Conservation (phyloP, 2,329 filamentous ascomycete species). For the Harringtonia aguacate region DNA sequence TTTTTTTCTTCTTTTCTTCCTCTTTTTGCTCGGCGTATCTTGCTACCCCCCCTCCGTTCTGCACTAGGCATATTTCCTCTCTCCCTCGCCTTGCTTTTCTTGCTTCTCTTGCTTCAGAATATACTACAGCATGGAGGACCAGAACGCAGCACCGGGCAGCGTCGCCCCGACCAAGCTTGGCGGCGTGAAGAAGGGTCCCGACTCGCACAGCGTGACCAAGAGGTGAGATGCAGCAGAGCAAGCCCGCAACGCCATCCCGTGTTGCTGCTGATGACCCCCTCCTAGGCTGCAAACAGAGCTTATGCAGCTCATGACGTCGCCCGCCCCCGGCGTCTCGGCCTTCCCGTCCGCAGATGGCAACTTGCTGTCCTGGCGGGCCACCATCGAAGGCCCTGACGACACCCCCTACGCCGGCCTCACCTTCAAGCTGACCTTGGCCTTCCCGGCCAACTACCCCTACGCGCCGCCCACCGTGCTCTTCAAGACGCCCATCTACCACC, state of each 20-base stretch:
- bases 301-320: conserved; percentile 96
- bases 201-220: conserved; percentile 68
- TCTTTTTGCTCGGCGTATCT: too few species aligned
- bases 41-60: too few species aligned
- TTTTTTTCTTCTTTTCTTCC: neutral
- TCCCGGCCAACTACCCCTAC: conserved; percentile 90
- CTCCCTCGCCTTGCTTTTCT: neutral
- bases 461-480: conserved; percentile 84
- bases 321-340: conserved; percentile 85
- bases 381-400: conserved; percentile 80
- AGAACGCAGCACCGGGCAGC: conserved; percentile 56
- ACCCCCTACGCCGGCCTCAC: conserved; percentile 83
- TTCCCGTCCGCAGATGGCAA: conserved; percentile 88
- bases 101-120: conserved; percentile 20
- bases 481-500: conserved; percentile 98
- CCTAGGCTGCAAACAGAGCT: conserved; percentile 93
- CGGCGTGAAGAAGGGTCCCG: conserved; percentile 44
- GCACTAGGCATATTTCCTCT: neutral
- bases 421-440: conserved; percentile 86
- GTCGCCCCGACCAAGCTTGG: conserved; percentile 54
- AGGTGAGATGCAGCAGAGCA: conserved; percentile 38
- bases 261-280: neutral
- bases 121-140: conserved; percentile 49
- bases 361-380: conserved; percentile 85
- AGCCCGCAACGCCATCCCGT: too few species aligned